Evolutionary conservation across 1,284 basidiomycete species (phyloP).

Genomic region (Trichosporon coremiiforme): DNA sequence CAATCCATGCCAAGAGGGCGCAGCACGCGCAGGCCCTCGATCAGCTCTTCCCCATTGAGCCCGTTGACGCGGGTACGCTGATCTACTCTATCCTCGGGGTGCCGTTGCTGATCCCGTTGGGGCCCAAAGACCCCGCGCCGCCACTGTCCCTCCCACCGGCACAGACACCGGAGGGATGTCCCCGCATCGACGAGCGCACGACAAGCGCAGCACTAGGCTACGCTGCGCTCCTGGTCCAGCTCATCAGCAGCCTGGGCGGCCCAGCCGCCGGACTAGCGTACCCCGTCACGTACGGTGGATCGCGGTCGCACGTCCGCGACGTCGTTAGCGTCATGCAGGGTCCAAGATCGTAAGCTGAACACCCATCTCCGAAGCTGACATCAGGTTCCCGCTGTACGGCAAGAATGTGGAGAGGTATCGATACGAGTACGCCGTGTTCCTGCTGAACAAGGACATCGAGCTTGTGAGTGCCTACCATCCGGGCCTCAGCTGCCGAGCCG

Average conservation of each 20-base stretch:
- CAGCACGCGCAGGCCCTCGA: slow-evolving; percentile 74
- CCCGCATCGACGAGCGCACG: slow-evolving; percentile 74
- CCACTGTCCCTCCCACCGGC: slow-evolving; percentile 68
- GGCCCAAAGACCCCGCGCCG: slow-evolving; percentile 79
- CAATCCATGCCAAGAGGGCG: slow-evolving; percentile 64
- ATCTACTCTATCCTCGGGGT: slow-evolving; percentile 80
- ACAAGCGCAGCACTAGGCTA: slow-evolving; percentile 85
- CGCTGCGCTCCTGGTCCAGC: slow-evolving; percentile 77
- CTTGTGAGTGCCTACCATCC: slow-evolving; percentile 62
- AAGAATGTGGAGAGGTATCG: slow-evolving; percentile 93
- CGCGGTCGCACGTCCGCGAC: slow-evolving; percentile 82
- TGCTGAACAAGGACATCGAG: slow-evolving; percentile 97
- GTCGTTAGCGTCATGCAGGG: slow-evolving; percentile 91
- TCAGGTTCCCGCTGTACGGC: slow-evolving; percentile 83
- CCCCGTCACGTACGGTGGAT: slow-evolving; percentile 84
- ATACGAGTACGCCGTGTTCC: slow-evolving; percentile 96
- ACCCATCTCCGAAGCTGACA: background rate
- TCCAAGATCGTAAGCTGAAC: slow-evolving; percentile 66
- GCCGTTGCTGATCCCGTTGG: slow-evolving; percentile 79
- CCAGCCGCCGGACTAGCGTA: slow-evolving; percentile 66
- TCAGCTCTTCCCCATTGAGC: slow-evolving; percentile 82
- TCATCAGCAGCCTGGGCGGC: slow-evolving; percentile 74
- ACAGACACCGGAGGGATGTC: slow-evolving; percentile 51
- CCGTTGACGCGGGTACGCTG: slow-evolving; percentile 74
- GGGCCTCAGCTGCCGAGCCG: no score